Evolutionary conservation across 441 rosid genomes (phyloP), one percentile per base, ranked within the genome.

Genomic region (Bruguiera hainesii): DNA sequence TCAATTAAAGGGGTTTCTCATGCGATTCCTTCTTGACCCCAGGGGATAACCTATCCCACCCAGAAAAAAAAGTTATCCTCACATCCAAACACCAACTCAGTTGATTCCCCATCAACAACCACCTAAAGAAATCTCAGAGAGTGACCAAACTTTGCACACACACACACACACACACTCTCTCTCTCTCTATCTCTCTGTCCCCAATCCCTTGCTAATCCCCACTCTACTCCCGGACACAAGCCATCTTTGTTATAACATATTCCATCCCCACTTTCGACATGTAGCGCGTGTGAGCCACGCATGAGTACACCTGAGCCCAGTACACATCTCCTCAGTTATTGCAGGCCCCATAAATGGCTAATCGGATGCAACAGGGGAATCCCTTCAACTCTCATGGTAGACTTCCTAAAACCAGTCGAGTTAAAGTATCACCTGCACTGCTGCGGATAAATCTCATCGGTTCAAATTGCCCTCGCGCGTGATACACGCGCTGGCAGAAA

Each of bases 91-190:
- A 55, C 65, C 28, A 71, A n/a, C 62, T 46, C 57, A 48, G 26
- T 46, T 60, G 73, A 74, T 80, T 63, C 73, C 74, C 79, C 66
- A 64, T 65, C 73, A 65, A 60, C 67, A 23, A 28, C 57, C 29
- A 20, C 50, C 25, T 9, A 57, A 64, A 51, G 4, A 71, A 18
- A 63, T 67, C 65, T 65, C 56, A 56, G 60, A 65, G 71, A 74
- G 69, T 69, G 39, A 39, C 61, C 57, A 61, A 75, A 68, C 76
- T 72, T 66, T 70, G 70, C 46, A 1, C 37, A 2, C 26, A 26
- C 26, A 26, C 26, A 26, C 26, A 26, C 26, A 2, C 26, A 26
- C 26, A 26, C 26, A 26, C 37, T 3, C 16, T 0, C 48, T 0
- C 7, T 1, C 23, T 11, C 23, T 2, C 23, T 21, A 29, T 39